Evolutionary conservation across 352 stramenopile species (phyloP), one percentile per base, ranked within the genome.

Genomic region (Globisporangium emineosum): DNA sequence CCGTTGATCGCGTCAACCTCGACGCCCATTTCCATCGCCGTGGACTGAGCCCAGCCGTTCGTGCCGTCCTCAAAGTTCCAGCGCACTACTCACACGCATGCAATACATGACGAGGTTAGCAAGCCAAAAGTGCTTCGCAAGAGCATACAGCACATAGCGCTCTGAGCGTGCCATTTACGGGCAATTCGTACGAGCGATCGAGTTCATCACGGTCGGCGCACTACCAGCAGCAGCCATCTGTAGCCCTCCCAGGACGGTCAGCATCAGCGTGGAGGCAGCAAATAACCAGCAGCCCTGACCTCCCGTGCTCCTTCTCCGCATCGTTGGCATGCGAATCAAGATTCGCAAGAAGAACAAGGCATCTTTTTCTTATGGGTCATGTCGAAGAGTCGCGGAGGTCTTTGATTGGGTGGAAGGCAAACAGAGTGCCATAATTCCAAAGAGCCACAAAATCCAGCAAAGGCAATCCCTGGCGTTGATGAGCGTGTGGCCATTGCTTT

Each of bases 51-150:
- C 82, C 82, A 91, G 3, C 78, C 79, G 33, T 83, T 79, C 52
- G 69, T 68, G 35, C 80, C 80, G 51, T 86, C 78, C 45, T 80
- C 68, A 63, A 90, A 91, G 59, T 78, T 70, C 83, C 83, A 89
- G 53, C 70, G 68, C 47, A 87, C 80, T 91, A 32, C 5, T 35
- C 7, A 13, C 12, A 13, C 35, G 13, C 32, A 58, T n/a, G n/a
- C n/a, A n/a, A n/a, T 13, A 33, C 13, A 27, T 21, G n/a, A n/a
- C n/a, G n/a, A n/a, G n/a, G n/a, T n/a, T n/a, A n/a, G n/a, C 12
- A 25, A 27, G 27, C 4, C 12, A 53, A 5, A 64, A 4, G 7
- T n/a, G n/a, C n/a, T n/a, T n/a, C n/a, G n/a, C 29, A 32, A 32
- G 29, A 32, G 29, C 5, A 32, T 32, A n/a, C n/a, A n/a, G n/a